These are phyloP conservation scores for Podospora australis DNA, from an alignment of 495 filamentous ascomycete genomes.

Conservation along the genomic window DNA sequence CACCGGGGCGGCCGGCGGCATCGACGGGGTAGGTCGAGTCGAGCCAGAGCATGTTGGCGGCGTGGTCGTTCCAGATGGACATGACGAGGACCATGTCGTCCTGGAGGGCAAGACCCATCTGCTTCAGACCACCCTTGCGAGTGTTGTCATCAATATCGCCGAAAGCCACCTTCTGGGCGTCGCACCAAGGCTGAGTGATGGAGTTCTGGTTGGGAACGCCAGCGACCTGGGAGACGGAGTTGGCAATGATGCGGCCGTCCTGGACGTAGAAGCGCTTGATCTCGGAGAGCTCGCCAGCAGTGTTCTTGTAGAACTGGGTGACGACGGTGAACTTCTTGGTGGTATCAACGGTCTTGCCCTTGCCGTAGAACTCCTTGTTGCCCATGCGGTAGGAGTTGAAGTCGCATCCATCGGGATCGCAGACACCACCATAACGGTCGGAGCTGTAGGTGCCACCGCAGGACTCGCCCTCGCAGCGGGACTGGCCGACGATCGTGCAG, in stretches of 20 bases:
- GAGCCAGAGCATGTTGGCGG: constrained; percentile 77
- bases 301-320: constrained; percentile 57
- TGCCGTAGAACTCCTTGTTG: constrained; percentile 56
- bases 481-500: constrained; percentile 51
- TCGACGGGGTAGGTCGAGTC: constrained; percentile 66
- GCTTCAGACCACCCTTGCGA: constrained; percentile 51
- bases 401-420: constrained; percentile 69
- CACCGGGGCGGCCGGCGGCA: constrained; percentile 48
- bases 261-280: constrained; percentile 71
- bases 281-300: constrained; percentile 49
- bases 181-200: constrained; percentile 60
- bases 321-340: constrained; percentile 64
- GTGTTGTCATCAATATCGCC: constrained; percentile 55
- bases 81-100: constrained; percentile 69
- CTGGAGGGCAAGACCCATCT: constrained; percentile 51
- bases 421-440: constrained; percentile 51
- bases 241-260: constrained; percentile 55
- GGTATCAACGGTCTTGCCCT: constrained; percentile 57
- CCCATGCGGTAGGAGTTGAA: constrained; percentile 71
- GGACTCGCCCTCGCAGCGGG: constrained; percentile 44
- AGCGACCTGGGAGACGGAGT: constrained; percentile 44
- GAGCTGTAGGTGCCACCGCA: constrained; percentile 47
- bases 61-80: constrained; percentile 74
- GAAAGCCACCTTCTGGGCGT: constrained; percentile 52
- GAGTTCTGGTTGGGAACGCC: constrained; percentile 44